Evolutionary conservation across 2,329 filamentous ascomycete genomes (phyloP).

Genomic region (Thelonectria blattea): DNA sequence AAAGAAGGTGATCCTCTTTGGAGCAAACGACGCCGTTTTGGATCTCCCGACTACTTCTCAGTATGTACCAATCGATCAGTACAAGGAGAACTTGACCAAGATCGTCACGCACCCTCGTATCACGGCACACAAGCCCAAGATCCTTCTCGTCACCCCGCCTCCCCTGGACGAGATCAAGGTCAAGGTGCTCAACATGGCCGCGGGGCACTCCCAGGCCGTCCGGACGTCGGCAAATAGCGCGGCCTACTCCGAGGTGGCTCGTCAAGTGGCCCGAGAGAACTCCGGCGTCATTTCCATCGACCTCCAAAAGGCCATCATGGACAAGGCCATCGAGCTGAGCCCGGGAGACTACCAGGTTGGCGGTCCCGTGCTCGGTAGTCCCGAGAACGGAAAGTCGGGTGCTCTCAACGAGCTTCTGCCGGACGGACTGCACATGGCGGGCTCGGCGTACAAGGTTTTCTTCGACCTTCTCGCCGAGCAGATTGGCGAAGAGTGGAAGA

Average conservation of each 20-base stretch:
- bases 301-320: conserved; percentile 80
- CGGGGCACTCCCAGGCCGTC: conserved; percentile 51
- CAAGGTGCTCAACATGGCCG: conserved; percentile 52
- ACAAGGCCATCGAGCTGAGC: conserved; percentile 65
- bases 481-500: conserved; percentile 53
- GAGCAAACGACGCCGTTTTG: conserved; percentile 87
- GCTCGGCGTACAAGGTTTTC: conserved; percentile 59
- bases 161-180: conserved; percentile 79
- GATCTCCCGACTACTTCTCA: conserved; percentile 68
- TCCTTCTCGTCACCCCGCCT: conserved; percentile 82
- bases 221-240: conserved; percentile 57
- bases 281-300: conserved; percentile 75
- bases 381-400: conserved; percentile 56
- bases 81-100: conserved; percentile 71
- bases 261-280: conserved; percentile 71
- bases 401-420: conserved; percentile 59
- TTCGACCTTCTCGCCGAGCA: conserved; percentile 56
- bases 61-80: conserved; percentile 78
- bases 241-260: conserved; percentile 64
- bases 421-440: conserved; percentile 64
- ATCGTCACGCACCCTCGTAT: conserved; percentile 78
- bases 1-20: conserved; percentile 75
- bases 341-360: conserved; percentile 61
- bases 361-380: conserved; percentile 56
- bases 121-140: conserved; percentile 70